These are phyloP conservation scores for Phialemoniopsis sp. DNA, from an alignment of 2,329 filamentous ascomycete genomes.

Conservation along the genomic window DNA sequence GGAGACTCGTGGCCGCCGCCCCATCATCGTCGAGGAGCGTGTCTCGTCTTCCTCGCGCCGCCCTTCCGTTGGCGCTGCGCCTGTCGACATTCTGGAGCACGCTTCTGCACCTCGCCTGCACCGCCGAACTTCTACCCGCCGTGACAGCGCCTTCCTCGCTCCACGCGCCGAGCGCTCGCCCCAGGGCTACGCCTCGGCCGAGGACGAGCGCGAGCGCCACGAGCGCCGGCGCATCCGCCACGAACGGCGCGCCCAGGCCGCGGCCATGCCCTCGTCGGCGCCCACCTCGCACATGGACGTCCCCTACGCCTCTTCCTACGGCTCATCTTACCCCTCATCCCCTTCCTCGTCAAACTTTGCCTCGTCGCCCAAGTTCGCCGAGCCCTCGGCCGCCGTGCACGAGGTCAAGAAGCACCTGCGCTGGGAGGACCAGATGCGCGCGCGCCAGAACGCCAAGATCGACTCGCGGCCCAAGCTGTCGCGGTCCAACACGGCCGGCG, in stretches of 20 bases:
- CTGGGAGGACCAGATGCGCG: slow-evolving; percentile 21
- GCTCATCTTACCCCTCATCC: slow-evolving; percentile 4
- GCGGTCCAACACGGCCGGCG: slow-evolving; percentile 7
- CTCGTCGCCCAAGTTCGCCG: slow-evolving; percentile 1
- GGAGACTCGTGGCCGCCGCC: slow-evolving; percentile 13
- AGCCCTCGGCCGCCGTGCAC: slow-evolving; percentile 7
- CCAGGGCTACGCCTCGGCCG: slow-evolving; percentile 12
- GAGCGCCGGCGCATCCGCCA: slow-evolving; percentile 12
- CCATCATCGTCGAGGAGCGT: slow-evolving; percentile 14
- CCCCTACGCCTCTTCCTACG: slow-evolving; percentile 10
- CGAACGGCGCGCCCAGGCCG: slow-evolving; percentile 3
- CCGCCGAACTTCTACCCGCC: slow-evolving; percentile 1
- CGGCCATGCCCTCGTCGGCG: slow-evolving; percentile 13
- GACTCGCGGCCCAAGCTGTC: slow-evolving; percentile 15
- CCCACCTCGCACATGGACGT: slow-evolving; percentile 10
- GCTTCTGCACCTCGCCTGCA: slow-evolving; percentile 4
- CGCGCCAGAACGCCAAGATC: slow-evolving; percentile 23
- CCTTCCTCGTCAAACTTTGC: slow-evolving; percentile 2
- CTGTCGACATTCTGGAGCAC: slow-evolving; percentile 9
- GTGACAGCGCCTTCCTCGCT: slow-evolving; percentile 2
- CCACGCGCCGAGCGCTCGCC: slow-evolving; percentile 3
- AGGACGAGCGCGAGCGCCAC: slow-evolving; percentile 11
- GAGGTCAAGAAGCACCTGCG: slow-evolving; percentile 17
- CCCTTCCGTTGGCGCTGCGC: background rate
- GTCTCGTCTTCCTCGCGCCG: slow-evolving; percentile 3